Conservation (phyloP, 1,284 basidiomycete genomes). For the Fomitopsis betulina region DNA sequence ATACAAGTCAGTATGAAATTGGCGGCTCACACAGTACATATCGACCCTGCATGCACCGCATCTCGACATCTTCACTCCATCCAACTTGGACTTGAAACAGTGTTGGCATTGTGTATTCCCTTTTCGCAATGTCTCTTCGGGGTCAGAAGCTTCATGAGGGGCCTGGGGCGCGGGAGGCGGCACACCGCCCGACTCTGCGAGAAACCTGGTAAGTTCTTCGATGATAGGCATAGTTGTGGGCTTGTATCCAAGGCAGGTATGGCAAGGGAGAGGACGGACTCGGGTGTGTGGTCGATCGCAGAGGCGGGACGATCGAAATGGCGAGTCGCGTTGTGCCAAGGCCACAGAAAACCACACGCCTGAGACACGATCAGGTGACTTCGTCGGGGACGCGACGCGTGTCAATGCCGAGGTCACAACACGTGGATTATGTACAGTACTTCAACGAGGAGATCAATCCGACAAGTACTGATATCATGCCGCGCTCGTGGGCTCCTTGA, state of each 20-base stretch:
- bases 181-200: neutral
- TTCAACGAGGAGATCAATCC: neutral
- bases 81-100: constrained; percentile 13
- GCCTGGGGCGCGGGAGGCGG: constrained; percentile 6
- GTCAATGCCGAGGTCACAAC: neutral
- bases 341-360: too few relatives aligned
- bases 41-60: constrained; percentile 18
- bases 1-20: neutral
- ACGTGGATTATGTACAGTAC: neutral
- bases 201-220: neutral
- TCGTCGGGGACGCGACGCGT: neutral
- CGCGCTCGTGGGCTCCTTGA: neutral
- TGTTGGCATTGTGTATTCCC: constrained; percentile 17
- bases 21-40: constrained; percentile 17
- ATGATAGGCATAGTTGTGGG: neutral
- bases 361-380: neutral
- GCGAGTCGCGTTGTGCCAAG: too few relatives aligned
- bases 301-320: too few relatives aligned
- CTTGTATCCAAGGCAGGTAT: too few relatives aligned
- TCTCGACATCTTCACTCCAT: constrained; percentile 13
- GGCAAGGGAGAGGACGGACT: too few relatives aligned
- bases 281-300: too few relatives aligned
- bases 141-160: constrained; percentile 8
- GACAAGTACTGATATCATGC: neutral
- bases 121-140: constrained; percentile 10